Evolutionary conservation across 257 asterid species (phyloP), one percentile per base, ranked within the genome.

Genomic region (Nicotiana paniculata): DNA sequence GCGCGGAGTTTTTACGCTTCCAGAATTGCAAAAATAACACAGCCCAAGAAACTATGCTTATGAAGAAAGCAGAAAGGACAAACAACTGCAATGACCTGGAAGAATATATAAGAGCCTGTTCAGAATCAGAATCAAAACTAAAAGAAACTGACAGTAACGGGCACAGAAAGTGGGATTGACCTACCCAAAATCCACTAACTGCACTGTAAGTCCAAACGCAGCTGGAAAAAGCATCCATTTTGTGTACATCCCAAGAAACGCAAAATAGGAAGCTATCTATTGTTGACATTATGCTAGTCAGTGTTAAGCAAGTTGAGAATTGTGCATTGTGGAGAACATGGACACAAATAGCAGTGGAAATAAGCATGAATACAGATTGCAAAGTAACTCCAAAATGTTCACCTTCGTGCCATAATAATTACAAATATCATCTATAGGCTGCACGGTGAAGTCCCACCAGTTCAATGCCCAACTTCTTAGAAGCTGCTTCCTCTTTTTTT

Each of bases 191-290:
- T 96, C 93, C 66, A 96, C 88, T 81, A 92, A 87, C 77, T 94
- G 98, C 85, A 94, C 90, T 5, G 87, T 79, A 55, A 94, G 87
- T 55, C 99, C 99, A 77, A 96, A 85, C 16, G 90, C 85, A 80
- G 98, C 99, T 28, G 99, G 98, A 89, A 94, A 93, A 13, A 96
- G 65, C 93, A 96, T 88, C 99, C 99, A 96, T 84, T 87, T 90
- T 17, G 99, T 92, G 89, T 88, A 96, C 97, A 94, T 96, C 80
- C 98, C 98, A 61, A 96, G 96, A 85, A 96, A 94, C 8, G 94
- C 87, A 77, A 96, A 96, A 86, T 96, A 96, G 48, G 96, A 91
- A 17, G 98, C 99, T 77, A 96, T 92, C 99, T 96, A 83, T 84
- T 84, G 16, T 59, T 65, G 17, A n/a, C 69, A 83, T 77, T 58